Percentiles rank a stretch among this genome's conserved stretches.
Evolutionary conservation across 352 stramenopile genomes (phyloP).

Genomic region (Phytophthora sansomeana): DNA sequence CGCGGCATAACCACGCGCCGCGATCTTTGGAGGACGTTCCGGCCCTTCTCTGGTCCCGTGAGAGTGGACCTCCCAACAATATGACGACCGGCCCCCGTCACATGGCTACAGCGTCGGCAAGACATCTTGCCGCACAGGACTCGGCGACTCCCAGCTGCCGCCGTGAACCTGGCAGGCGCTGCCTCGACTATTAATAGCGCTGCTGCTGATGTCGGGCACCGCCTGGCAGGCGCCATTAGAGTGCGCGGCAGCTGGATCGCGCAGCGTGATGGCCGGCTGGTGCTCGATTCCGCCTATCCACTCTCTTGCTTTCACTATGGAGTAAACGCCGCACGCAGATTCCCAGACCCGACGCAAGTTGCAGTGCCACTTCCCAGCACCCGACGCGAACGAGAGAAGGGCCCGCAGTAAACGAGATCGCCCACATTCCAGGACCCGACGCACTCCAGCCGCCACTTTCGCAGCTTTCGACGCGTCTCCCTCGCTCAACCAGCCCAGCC

Average conservation of each 20-base stretch:
- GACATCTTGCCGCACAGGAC: too few species aligned
- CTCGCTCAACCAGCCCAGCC: neutral
- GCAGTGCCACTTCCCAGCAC: too few species aligned
- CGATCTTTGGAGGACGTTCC: constrained; percentile 13
- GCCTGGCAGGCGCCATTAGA: too few species aligned
- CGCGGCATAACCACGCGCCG: constrained; percentile 2
- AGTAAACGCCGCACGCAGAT: constrained; percentile 20
- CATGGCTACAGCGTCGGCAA: neutral
- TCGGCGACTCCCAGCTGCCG: too few species aligned
- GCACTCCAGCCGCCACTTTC: neutral
- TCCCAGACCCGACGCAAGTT: constrained; percentile 2
- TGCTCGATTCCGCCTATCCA: neutral
- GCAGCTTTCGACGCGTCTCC: neutral
- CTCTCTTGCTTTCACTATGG: too few species aligned
- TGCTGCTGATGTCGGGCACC: too few species aligned
- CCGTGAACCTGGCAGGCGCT: too few species aligned
- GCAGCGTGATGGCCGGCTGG: neutral
- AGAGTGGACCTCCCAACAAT: neutral
- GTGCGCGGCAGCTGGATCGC: constrained; percentile 3
- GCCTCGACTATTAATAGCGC: too few species aligned
- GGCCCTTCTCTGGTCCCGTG: constrained; percentile 9
- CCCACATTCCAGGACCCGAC: constrained; percentile 14
- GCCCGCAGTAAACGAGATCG: constrained; percentile 14
- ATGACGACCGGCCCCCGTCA: constrained; percentile 2
- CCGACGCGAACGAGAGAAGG: constrained; percentile 11